Conservation (phyloP, 352 stramenopile species). For the Phytophthora agathidicida region DNA sequence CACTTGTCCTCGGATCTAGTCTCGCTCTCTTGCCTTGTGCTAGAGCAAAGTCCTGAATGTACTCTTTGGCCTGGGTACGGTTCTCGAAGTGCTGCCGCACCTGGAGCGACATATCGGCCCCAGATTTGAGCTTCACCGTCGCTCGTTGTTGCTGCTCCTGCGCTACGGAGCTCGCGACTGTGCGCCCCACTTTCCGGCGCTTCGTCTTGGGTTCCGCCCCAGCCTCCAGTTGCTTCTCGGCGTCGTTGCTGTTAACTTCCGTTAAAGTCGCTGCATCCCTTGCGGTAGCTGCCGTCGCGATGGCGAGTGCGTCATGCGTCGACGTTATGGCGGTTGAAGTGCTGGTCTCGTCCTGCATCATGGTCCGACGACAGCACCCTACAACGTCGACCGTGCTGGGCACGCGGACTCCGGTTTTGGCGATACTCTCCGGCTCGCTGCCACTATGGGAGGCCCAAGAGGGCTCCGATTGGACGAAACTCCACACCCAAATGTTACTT, state of each 20-base stretch:
- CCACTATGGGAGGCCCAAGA: slow-evolving; percentile 26
- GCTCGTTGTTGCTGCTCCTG: slow-evolving; percentile 30
- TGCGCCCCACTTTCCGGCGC: slow-evolving; percentile 17
- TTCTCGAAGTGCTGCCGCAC: slow-evolving; percentile 43
- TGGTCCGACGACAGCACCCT: too few relatives aligned
- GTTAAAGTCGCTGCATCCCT: neutral
- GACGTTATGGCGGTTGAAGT: neutral
- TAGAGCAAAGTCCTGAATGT: slow-evolving; percentile 58
- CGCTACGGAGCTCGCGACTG: neutral
- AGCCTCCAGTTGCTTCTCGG: neutral
- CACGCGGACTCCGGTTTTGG: too few relatives aligned
- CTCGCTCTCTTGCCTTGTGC: slow-evolving; percentile 49
- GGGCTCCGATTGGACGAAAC: slow-evolving; percentile 29
- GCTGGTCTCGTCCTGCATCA: slow-evolving; percentile 3
- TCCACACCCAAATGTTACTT: neutral
- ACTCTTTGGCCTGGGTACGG: slow-evolving; percentile 44
- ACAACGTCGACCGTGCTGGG: too few relatives aligned
- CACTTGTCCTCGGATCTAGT: slow-evolving; percentile 42
- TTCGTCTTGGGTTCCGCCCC: slow-evolving; percentile 25
- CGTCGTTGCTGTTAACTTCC: neutral
- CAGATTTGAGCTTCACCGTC: slow-evolving; percentile 36
- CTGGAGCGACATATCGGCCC: slow-evolving; percentile 37
- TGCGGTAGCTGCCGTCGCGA: neutral
- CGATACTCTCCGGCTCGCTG: too few relatives aligned
- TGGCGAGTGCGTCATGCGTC: neutral